A percentile compares a stretch with the other conserved stretches of the same genome.
Evolutionary conservation across 441 rosid species (phyloP).

Genomic region (Brassica hybrid): DNA sequence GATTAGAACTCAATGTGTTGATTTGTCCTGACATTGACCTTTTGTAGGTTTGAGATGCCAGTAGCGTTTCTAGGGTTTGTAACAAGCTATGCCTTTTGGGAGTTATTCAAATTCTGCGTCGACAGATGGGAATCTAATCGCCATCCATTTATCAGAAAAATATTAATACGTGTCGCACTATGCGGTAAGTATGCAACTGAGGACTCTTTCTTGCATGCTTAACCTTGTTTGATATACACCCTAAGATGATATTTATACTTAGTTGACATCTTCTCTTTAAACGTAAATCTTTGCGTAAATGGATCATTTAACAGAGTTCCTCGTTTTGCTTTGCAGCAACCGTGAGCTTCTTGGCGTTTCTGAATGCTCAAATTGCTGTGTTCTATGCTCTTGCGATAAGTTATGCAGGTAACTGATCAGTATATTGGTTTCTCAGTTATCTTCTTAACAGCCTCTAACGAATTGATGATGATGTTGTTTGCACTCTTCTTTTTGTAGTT

Average conservation of each 20-base stretch:
- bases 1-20: background rate
- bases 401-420: background rate
- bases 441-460: background rate
- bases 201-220: background rate
- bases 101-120: background rate
- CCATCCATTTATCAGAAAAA: background rate
- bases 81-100: conserved; percentile 14
- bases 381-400: conserved; percentile 7
- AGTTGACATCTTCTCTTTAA: background rate
- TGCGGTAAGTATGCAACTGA: background rate
- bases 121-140: background rate
- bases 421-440: background rate
- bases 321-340: background rate
- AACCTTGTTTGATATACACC: background rate
- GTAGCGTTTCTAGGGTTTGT: conserved; percentile 1
- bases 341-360: background rate
- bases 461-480: background rate
- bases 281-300: background rate
- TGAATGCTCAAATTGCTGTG: conserved; percentile 7
- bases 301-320: background rate
- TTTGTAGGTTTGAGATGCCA: conserved; percentile 13
- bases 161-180: background rate
- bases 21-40: background rate
- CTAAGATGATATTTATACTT: background rate
- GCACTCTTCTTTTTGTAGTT: conserved; percentile 6